A percentile compares a stretch with the other conserved stretches of the same genome.
phyloP scores from a whole-genome alignment of 2,329 filamentous ascomycete species.

The Thielaviopsis musarum region DNA sequence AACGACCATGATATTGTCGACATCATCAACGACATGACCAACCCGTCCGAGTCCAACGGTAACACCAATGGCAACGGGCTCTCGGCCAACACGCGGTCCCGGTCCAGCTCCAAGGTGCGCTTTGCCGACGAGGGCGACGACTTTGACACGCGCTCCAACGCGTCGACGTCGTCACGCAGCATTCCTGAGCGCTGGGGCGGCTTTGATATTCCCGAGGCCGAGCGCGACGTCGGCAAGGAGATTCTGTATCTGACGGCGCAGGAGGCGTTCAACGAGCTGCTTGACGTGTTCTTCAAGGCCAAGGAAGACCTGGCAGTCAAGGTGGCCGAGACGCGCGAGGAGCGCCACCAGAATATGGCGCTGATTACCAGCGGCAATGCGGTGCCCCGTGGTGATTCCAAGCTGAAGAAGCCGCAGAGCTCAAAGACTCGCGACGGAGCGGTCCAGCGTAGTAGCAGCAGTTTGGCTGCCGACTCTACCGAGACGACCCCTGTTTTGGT shows the following conservation, averaged over 20 bases:
- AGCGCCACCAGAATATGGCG: slow-evolving; percentile 39
- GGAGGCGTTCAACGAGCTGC: slow-evolving; percentile 80
- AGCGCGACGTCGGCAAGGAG: slow-evolving; percentile 71
- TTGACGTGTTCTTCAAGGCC: slow-evolving; percentile 69
- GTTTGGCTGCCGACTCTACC: neutral
- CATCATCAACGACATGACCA: slow-evolving; percentile 19
- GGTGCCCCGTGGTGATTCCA: slow-evolving; percentile 3
- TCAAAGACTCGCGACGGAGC: neutral
- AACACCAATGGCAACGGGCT: slow-evolving; percentile 21
- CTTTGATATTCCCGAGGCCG: slow-evolving; percentile 65
- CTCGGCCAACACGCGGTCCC: slow-evolving; percentile 36
- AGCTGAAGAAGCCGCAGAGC: neutral
- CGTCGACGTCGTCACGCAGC: slow-evolving; percentile 54
- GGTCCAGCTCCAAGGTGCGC: slow-evolving; percentile 63
- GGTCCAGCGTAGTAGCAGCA: neutral
- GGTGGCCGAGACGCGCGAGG: slow-evolving; percentile 43
- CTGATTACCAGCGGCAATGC: slow-evolving; percentile 25
- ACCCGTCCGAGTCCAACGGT: slow-evolving; percentile 16
- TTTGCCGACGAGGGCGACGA: slow-evolving; percentile 54
- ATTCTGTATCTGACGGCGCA: slow-evolving; percentile 84
- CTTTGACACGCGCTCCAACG: slow-evolving; percentile 53
- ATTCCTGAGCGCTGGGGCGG: slow-evolving; percentile 61
- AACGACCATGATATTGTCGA: slow-evolving; percentile 40
- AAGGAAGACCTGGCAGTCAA: slow-evolving; percentile 62
- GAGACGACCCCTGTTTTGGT: neutral